Evolutionary conservation across 208 protist genomes (phyloP).

Genomic region (Trypanosoma mega): DNA sequence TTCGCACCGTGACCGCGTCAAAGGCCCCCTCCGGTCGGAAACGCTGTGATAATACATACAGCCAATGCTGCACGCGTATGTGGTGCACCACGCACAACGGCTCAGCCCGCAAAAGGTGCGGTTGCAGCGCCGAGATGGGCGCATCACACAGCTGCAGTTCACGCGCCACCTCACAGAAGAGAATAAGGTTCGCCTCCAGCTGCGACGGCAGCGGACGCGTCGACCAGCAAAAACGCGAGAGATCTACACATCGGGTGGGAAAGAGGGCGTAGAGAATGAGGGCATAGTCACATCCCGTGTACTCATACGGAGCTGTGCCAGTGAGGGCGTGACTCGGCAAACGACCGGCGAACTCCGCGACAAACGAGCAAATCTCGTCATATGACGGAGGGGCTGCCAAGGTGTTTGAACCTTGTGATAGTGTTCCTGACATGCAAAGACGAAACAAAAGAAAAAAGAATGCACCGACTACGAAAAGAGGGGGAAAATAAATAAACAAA

Average conservation of each 20-base stretch:
- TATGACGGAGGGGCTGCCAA: conserved; percentile 21
- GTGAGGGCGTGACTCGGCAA: conserved; percentile 17
- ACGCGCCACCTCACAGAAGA: conserved; percentile 53
- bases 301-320: conserved; percentile 47
- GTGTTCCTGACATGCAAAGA: not conserved
- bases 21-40: conserved; percentile 36
- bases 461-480: not conserved
- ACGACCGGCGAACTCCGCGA: conserved; percentile 40
- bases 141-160: conserved; percentile 40
- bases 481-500: not conserved
- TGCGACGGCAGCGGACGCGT: conserved; percentile 43
- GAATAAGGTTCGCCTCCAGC: conserved; percentile 48
- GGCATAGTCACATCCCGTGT: conserved; percentile 70
- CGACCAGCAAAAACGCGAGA: conserved; percentile 59
- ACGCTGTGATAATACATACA: conserved; percentile 52
- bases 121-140: conserved; percentile 41
- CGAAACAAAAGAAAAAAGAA: not conserved
- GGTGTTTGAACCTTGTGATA: not conserved
- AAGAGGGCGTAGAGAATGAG: conserved; percentile 64
- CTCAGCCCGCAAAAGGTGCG: conserved; percentile 35
- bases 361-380: conserved; percentile 41
- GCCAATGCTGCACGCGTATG: conserved; percentile 78
- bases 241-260: conserved; percentile 50
- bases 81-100: conserved; percentile 50
- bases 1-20: conserved; percentile 48